Percentiles rank a stretch among this genome's conserved stretches.
These are phyloP conservation scores for Phytophthora crassamura DNA, from an alignment of 352 stramenopile genomes.

Conservation along the genomic window DNA sequence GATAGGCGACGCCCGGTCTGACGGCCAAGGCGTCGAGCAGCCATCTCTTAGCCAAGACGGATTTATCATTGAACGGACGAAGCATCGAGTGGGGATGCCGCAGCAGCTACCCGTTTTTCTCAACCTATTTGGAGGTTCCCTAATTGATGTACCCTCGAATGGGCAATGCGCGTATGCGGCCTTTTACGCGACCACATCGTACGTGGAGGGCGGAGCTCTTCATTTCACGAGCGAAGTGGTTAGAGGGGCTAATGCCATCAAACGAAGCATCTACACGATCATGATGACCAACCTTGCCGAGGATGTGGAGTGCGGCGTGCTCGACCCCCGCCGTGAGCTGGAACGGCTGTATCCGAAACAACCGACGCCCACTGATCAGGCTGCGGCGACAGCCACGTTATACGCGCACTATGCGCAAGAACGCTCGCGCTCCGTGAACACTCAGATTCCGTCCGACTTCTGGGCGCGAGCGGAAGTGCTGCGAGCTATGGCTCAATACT, in stretches of 20 bases:
- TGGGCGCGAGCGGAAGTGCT: constrained; percentile 6
- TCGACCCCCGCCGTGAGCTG: neutral
- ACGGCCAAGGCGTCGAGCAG: no score
- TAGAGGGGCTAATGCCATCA: neutral
- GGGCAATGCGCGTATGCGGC: neutral
- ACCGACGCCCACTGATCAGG: neutral
- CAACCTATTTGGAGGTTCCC: no score
- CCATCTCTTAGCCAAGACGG: no score
- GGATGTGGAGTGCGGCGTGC: neutral
- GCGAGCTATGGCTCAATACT: constrained; percentile 10
- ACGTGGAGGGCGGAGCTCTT: neutral
- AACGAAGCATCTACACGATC: neutral
- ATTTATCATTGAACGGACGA: no score
- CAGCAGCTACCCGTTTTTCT: no score
- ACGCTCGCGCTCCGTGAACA: no score
- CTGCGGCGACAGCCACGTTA: neutral
- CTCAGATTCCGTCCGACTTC: neutral
- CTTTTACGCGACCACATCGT: neutral
- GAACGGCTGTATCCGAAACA: neutral
- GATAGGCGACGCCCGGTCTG: no score
- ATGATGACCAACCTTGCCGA: constrained; percentile 6
- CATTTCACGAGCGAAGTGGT: neutral
- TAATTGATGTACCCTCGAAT: no score
- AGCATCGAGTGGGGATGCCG: no score
- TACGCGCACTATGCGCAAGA: constrained; percentile 2